Evolutionary conservation across 2,329 filamentous ascomycete species (phyloP).

Genomic region (Diaporthe amygdali): DNA sequence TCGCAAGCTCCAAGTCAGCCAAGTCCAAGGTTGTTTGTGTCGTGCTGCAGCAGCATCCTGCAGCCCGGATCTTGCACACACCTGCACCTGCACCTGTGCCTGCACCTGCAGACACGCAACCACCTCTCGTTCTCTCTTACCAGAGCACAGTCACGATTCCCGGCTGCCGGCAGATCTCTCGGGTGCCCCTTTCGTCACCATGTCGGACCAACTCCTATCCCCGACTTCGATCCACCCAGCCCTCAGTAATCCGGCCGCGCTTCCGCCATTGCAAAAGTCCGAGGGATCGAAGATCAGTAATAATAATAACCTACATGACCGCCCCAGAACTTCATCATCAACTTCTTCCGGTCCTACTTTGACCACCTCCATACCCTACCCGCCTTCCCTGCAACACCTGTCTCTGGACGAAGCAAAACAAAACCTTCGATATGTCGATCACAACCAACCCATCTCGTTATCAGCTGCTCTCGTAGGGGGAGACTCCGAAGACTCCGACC

Average conservation of each 20-base stretch:
- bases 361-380: conserved; percentile 25
- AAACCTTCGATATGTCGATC: conserved; percentile 26
- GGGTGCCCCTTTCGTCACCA: conserved; percentile 28
- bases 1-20: not conserved
- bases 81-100: not conserved
- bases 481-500: conserved; percentile 36
- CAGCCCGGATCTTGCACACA: conserved; percentile 5
- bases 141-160: not conserved
- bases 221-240: conserved; percentile 57
- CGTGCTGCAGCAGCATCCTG: conserved; percentile 5
- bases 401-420: conserved; percentile 21
- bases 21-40: not conserved
- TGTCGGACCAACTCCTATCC: conserved; percentile 46
- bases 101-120: not conserved
- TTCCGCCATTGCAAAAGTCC: conserved; percentile 28
- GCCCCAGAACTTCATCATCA: conserved; percentile 30
- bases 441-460: conserved; percentile 21
- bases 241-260: conserved; percentile 43
- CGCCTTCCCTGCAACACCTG: conserved; percentile 16
- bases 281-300: conserved; percentile 24
- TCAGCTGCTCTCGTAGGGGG: conserved; percentile 25
- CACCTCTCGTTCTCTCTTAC: not conserved
- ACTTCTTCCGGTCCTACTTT: conserved; percentile 22
- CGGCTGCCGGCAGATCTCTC: conserved; percentile 2
- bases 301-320: conserved; percentile 34